Percentiles rank a stretch among this genome's conserved stretches.
These are phyloP conservation scores for Falciphora oryzae DNA, from an alignment of 2,329 filamentous ascomycete genomes.

Conservation along the genomic window DNA sequence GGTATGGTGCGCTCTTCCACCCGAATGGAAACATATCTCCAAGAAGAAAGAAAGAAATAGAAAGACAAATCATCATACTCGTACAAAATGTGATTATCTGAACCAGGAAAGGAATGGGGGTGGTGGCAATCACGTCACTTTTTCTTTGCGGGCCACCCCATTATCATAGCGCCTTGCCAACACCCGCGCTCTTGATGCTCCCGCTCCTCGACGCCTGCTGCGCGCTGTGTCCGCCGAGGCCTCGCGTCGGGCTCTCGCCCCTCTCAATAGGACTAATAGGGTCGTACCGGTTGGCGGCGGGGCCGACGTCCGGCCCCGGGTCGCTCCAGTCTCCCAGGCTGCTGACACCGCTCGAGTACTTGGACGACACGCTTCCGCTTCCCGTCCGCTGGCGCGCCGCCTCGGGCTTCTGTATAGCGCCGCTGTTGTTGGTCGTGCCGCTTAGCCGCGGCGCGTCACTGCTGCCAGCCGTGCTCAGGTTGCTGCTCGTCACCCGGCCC, in stretches of 20 bases:
- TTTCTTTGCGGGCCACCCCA: neutral
- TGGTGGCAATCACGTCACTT: neutral
- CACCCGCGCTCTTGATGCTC: constrained; percentile 13
- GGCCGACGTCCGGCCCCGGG: constrained; percentile 48
- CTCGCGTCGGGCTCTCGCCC: constrained; percentile 17
- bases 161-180: constrained; percentile 18
- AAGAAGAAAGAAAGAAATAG: neutral
- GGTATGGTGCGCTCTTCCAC: constrained; percentile 2
- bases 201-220: constrained; percentile 10
- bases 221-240: constrained; percentile 13
- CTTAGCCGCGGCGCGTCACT: constrained; percentile 14
- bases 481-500: constrained; percentile 21
- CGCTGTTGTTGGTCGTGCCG: constrained; percentile 12
- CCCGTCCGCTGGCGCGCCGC: constrained; percentile 29
- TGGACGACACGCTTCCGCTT: constrained; percentile 32
- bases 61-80: neutral
- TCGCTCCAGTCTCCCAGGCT: constrained; percentile 45
- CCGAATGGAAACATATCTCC: neutral
- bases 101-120: neutral
- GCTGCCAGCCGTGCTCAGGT: constrained; percentile 21
- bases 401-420: constrained; percentile 22
- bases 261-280: neutral
- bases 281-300: constrained; percentile 24
- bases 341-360: constrained; percentile 43
- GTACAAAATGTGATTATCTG: neutral